Evolutionary conservation across 331 rosid species (phyloP), one percentile per base, ranked within the genome.

Genomic region (Stylosanthes scabra): DNA sequence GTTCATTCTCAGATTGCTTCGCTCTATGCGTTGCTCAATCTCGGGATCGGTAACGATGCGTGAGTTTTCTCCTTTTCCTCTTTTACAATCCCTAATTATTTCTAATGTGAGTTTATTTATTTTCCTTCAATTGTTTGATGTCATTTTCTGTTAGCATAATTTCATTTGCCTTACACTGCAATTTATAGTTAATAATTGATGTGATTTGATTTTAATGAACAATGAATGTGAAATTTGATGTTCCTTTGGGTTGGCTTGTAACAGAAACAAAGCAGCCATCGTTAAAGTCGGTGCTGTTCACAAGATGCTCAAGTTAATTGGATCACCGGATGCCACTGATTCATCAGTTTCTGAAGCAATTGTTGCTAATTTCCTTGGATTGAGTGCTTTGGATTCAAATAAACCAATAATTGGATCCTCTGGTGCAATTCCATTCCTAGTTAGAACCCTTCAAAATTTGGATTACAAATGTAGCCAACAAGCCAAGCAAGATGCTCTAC

Each of bases 1-100:
- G 71, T 68, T 62, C 50, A 69, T 39, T 81, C 91, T 63, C 97
- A 85, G 91, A 86, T 90, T 88, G 91, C 93, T 45, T 82, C 97
- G 40, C 99, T 95, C 62, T 95, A 95, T 46, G 97, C 97, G 5
- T 76, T 95, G 40, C 99, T 95, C 86, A 95, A 95, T 84, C 93
- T 95, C 65, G 99, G 95, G 65, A 92, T 95, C 88, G 96, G 92
- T 60, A 95, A 88, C 78, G 91, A 95, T 68, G 84, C 81, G 99
- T 95, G 72, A 85, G 99, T 90, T 29, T 11, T 8, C 6, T n/a
- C 59, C 50, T 54, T 49, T 29, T 40, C 16, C 8, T 6, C 12
- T 9, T 9, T 72, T 25, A 11, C 13, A 15, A 47, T 40, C 39
- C 15, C 11, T 20, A 42, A n/a, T 58, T 65, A n/a, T n/a, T n/a